Evolutionary conservation across 805 yeast species (phyloP).

Genomic region (Pichia scutulata): DNA sequence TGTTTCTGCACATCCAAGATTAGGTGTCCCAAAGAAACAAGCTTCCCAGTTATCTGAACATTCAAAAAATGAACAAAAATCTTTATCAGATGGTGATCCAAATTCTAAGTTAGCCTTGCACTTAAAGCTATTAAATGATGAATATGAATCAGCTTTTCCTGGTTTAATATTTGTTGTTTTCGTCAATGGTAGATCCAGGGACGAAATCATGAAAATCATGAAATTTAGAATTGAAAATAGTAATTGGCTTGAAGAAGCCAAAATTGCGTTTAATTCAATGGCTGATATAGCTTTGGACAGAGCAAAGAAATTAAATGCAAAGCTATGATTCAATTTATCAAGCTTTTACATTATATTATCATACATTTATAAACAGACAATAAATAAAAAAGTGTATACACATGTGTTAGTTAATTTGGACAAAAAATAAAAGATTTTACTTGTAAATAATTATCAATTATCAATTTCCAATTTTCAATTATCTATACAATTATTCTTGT

Average conservation of each 20-base stretch:
- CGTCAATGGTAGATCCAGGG: constrained; percentile 74
- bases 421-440: neutral
- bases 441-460: neutral
- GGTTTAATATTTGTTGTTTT: constrained; percentile 81
- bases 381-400: neutral
- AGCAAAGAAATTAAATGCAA: constrained; percentile 42
- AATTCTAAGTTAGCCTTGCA: constrained; percentile 41
- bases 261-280: constrained; percentile 77
- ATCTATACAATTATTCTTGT: too few species aligned
- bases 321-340: constrained; percentile 17
- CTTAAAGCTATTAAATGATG: constrained; percentile 46
- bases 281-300: constrained; percentile 86
- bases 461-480: too few species aligned
- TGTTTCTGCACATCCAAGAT: constrained; percentile 85
- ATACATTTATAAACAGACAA: neutral
- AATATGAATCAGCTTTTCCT: constrained; percentile 40
- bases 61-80: constrained; percentile 64
- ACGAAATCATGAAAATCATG: constrained; percentile 59
- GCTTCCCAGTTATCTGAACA: constrained; percentile 46
- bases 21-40: constrained; percentile 51
- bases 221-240: constrained; percentile 44
- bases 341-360: neutral
- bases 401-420: neutral
- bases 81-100: constrained; percentile 36
- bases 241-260: constrained; percentile 48